Evolutionary conservation across 306 rosid species (phyloP).

Genomic region (Mimosa bimucronata): DNA sequence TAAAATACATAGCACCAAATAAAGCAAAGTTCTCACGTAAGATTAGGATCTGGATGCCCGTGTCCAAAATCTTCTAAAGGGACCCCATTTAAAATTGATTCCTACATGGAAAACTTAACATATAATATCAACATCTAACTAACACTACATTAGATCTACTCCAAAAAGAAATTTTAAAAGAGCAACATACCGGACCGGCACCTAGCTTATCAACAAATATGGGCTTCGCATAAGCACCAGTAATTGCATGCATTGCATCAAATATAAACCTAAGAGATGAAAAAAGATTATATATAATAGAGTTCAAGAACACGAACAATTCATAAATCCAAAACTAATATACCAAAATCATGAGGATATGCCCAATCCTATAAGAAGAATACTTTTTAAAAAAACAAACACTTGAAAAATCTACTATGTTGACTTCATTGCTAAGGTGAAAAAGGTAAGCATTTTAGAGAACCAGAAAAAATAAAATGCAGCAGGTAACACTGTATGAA

Average conservation of each 20-base stretch:
- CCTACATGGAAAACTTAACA: constrained; percentile 58
- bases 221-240: constrained; percentile 96
- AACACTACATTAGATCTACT: neutral
- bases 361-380: constrained; percentile 10
- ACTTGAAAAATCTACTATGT: neutral
- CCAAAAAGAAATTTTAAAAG: constrained; percentile 10
- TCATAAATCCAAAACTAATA: constrained; percentile 23
- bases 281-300: neutral
- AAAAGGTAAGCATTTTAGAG: constrained; percentile 3
- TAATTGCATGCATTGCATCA: constrained; percentile 99
- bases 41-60: constrained; percentile 98
- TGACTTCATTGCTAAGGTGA: constrained; percentile 4
- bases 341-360: constrained; percentile 22
- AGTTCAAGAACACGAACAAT: constrained; percentile 31
- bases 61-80: constrained; percentile 98
- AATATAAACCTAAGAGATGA: constrained; percentile 65
- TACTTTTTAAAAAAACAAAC: neutral
- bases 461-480: neutral
- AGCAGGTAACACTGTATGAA: constrained; percentile 17
- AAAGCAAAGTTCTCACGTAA: constrained; percentile 63
- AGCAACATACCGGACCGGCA: constrained; percentile 65
- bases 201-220: constrained; percentile 95
- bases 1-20: constrained; percentile 22
- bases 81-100: constrained; percentile 86
- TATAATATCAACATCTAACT: constrained; percentile 40